Evolutionary conservation across 108 stramenopile species (phyloP), one percentile per base, ranked within the genome.

Genomic region (Nitzschia sp.): DNA sequence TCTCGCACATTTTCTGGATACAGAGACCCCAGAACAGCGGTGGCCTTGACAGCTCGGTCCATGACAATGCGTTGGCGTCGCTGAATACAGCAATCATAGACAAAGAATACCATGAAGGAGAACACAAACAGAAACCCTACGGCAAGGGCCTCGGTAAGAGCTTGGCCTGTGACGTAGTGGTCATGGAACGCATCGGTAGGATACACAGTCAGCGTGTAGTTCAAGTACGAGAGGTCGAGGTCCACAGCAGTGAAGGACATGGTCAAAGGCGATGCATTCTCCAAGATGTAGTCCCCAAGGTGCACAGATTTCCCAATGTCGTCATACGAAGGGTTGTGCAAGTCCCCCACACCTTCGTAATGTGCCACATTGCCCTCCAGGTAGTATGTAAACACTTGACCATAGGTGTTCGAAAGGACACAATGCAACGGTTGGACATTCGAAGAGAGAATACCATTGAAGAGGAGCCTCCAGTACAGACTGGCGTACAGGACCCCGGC

Each of bases 291-390:
- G 44, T 42, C 67, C 17, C 11, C 53, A 10, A 67, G n/a, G 11
- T 42, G 20, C 8, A 52, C 41, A 3, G 34, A 54, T 17, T 19
- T 29, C 10, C 65, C 59, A 7, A 66, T 25, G 12, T 67, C 53
- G 46, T 80, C 65, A 58, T 77, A 89, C 19, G 57, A 57, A 19
- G 52, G 41, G 52, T 89, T 83, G 48, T 89, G 83, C 11, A 61
- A 37, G 56, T 89, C 88, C 10, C 83, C 83, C 34, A 69, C 69
- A 1, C 85, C 85, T 55, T 84, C 12, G 11, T 75, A 67, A 7
- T 44, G 63, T 17, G 82, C 83, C 0, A 63, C 22, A 10, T 54
- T 70, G 0, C 85, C 89, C 11, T 67, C 60, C 26, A 90, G 62
- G 10, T 50, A 25, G 44, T 77, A 90, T 12, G 73, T 84, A 50